Evolutionary conservation across 2,329 filamentous ascomycete species (phyloP).

Genomic region (Akanthomyces uredinophilus): DNA sequence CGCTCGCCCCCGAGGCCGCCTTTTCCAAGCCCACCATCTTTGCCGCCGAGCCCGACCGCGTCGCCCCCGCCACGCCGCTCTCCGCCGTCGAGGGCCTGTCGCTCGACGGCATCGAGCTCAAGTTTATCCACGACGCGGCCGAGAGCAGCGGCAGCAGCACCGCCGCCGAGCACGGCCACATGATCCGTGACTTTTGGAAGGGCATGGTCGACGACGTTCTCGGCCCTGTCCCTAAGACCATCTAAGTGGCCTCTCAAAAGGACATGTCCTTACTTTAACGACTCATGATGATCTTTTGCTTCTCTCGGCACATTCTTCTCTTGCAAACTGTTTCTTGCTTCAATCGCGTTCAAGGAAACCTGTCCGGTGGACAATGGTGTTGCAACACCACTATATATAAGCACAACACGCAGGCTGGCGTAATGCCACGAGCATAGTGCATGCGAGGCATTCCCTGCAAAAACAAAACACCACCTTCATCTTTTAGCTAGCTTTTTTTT

Average conservation of each 20-base stretch:
- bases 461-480: background rate
- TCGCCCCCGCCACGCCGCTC: slow-evolving; percentile 46
- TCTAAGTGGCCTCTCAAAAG: background rate
- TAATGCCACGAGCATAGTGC: slow-evolving; percentile 10
- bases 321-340: background rate
- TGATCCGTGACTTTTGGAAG: slow-evolving; percentile 52
- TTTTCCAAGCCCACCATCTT: slow-evolving; percentile 43
- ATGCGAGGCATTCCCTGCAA: slow-evolving; percentile 13
- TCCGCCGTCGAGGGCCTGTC: slow-evolving; percentile 55
- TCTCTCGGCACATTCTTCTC: background rate
- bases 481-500: slow-evolving; percentile 3
- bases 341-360: background rate
- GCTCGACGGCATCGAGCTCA: slow-evolving; percentile 51
- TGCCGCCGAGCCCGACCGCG: slow-evolving; percentile 50
- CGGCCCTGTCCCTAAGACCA: slow-evolving; percentile 16
- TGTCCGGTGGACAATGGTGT: background rate
- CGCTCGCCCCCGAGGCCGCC: slow-evolving; percentile 31
- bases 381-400: background rate
- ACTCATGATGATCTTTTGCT: slow-evolving; percentile 7
- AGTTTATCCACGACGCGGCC: slow-evolving; percentile 41
- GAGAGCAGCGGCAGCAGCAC: slow-evolving; percentile 19
- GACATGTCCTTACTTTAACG: background rate
- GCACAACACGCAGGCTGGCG: background rate
- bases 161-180: slow-evolving; percentile 33
- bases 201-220: slow-evolving; percentile 49